These are phyloP conservation scores for Teratosphaeria nubilosa DNA, from an alignment of 2,329 filamentous ascomycete species.

Conservation along the genomic window DNA sequence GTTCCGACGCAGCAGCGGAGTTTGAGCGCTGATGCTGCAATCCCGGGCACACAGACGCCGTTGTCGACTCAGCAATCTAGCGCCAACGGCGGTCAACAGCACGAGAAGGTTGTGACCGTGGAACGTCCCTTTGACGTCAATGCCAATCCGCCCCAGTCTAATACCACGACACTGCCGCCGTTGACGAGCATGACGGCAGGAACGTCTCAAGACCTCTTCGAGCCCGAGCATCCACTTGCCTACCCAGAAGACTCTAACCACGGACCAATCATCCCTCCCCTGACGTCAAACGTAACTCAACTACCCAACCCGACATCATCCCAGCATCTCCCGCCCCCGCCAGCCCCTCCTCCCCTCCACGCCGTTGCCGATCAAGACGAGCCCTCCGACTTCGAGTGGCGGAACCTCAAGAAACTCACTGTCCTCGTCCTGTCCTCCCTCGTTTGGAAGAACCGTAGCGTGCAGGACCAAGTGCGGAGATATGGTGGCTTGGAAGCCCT, in stretches of 20 bases:
- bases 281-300: constrained; percentile 12
- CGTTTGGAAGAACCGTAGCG: constrained; percentile 73
- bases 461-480: constrained; percentile 78
- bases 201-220: constrained; percentile 21
- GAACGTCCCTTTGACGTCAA: constrained; percentile 7
- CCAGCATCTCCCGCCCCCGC: neutral
- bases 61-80: neutral
- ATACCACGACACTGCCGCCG: constrained; percentile 30
- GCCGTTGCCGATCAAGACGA: constrained; percentile 41
- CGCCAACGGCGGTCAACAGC: neutral
- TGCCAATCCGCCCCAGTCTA: constrained; percentile 20
- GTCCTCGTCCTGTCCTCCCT: constrained; percentile 83
- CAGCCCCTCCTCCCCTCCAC: neutral
- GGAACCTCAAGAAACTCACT: constrained; percentile 83
- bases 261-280: constrained; percentile 23
- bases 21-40: constrained; percentile 18
- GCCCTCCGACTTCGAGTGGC: constrained; percentile 59
- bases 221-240: constrained; percentile 31
- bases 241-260: constrained; percentile 36
- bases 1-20: constrained; percentile 11
- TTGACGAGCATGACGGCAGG: constrained; percentile 3
- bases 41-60: neutral
- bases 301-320: constrained; percentile 13
- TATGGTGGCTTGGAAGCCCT: constrained; percentile 80
- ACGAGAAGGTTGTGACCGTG: neutral